phyloP scores from a whole-genome alignment of 2,329 filamentous ascomycete species.

The Apiospora marii region DNA sequence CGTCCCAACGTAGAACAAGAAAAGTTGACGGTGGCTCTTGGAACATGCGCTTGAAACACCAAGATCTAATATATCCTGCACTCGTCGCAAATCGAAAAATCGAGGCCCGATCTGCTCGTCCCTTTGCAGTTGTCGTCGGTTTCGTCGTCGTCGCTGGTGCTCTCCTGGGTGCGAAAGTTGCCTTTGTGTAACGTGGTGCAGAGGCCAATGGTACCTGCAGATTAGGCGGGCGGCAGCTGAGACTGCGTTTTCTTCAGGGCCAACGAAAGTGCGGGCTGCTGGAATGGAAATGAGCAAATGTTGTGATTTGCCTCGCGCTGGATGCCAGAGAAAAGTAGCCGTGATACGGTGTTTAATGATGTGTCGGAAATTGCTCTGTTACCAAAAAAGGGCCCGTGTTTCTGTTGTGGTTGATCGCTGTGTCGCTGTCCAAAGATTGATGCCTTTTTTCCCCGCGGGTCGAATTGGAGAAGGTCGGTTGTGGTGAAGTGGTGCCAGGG shows the following conservation, averaged over 20 bases:
- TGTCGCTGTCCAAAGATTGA: neutral
- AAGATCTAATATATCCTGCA: constrained; percentile 12
- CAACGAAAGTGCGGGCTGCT: neutral
- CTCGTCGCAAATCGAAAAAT: neutral
- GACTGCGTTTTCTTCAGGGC: neutral
- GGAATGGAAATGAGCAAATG: constrained; percentile 19
- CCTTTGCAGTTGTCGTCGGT: constrained; percentile 4
- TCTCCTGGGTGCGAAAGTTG: neutral
- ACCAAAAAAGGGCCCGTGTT: neutral
- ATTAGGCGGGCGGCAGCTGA: constrained; percentile 37
- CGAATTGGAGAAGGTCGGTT: neutral
- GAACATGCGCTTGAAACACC: constrained; percentile 17
- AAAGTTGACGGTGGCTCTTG: neutral
- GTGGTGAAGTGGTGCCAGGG: neutral
- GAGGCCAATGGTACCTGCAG: constrained; percentile 39
- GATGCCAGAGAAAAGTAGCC: constrained; percentile 14
- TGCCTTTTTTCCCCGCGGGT: neutral
- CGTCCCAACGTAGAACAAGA: constrained; percentile 8
- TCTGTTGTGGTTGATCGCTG: constrained; percentile 14
- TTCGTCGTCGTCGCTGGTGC: neutral
- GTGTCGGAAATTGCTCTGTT: constrained; percentile 10
- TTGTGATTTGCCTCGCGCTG: constrained; percentile 8
- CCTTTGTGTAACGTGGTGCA: constrained; percentile 26
- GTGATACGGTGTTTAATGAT: constrained; percentile 8
- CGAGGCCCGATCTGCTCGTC: neutral